These are phyloP conservation scores for Volvox carteri DNA, from an alignment of 163 green algal genomes.

Conservation along the genomic window DNA sequence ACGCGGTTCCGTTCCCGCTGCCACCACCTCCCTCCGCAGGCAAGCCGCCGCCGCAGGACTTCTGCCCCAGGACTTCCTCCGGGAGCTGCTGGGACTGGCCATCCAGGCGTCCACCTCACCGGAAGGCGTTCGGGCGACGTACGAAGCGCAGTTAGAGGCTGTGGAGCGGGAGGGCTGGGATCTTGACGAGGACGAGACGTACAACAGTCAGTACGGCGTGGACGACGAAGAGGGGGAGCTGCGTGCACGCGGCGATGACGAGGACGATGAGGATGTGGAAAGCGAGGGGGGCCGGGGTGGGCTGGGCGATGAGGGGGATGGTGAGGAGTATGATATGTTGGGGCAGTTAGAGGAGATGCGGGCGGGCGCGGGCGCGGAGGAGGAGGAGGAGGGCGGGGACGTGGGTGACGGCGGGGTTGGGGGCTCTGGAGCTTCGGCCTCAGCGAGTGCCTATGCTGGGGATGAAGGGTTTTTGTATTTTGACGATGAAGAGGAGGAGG, in stretches of 20 bases:
- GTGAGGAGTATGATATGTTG: conserved; percentile 40
- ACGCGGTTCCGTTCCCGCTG: too few relatives aligned
- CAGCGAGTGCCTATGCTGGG: not conserved
- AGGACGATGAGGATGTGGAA: conserved; percentile 16
- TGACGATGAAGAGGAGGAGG: conserved; percentile 43
- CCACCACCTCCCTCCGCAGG: not conserved
- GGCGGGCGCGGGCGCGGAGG: not conserved
- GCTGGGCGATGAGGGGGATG: not conserved
- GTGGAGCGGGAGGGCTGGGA: conserved; percentile 1
- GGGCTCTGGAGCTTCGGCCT: not conserved
- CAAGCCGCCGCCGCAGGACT: conserved; percentile 45
- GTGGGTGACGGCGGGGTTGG: not conserved
- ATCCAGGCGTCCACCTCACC: not conserved
- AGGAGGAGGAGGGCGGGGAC: conserved; percentile 27
- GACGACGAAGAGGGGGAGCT: conserved; percentile 5
- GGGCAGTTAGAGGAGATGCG: conserved; percentile 49
- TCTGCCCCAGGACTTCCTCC: conserved; percentile 36
- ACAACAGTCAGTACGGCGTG: not conserved
- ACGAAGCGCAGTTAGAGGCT: not conserved
- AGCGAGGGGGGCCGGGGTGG: not conserved
- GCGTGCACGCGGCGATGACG: not conserved
- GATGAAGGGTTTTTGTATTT: conserved; percentile 28
- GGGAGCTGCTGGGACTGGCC: conserved; percentile 25
- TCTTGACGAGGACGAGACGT: not conserved
- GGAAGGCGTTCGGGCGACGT: not conserved